Conservation (phyloP, 78 protist genomes). For the Corallochytrium limacisporum region DNA sequence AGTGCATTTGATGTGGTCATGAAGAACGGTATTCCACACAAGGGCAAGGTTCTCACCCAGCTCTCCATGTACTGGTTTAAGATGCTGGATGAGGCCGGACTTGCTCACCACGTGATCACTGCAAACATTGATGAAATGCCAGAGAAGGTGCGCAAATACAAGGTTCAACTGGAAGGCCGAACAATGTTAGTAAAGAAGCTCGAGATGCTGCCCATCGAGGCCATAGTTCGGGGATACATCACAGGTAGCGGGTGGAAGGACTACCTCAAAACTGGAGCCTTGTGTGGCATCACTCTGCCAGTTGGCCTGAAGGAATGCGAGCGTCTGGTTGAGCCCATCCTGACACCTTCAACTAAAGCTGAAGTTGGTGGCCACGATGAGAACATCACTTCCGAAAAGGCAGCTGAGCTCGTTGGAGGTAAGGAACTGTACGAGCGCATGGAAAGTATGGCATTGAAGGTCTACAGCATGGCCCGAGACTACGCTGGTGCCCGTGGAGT, state of each 20-base stretch:
- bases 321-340: conserved; percentile 24
- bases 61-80: conserved; percentile 27
- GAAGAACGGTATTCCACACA: conserved; percentile 23
- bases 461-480: conserved; percentile 5
- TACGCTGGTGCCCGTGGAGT: conserved; percentile 11
- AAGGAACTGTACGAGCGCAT: not conserved
- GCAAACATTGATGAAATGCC: conserved; percentile 26
- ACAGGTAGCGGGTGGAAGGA: conserved; percentile 35
- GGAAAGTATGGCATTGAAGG: not conserved
- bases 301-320: conserved; percentile 14
- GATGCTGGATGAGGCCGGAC: not conserved
- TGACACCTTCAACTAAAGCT: conserved; percentile 51
- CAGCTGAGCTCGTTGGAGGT: conserved; percentile 26
- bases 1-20: conserved; percentile 37
- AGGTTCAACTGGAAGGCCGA: conserved; percentile 11
- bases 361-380: conserved; percentile 45
- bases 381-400: conserved; percentile 26
- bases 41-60: conserved; percentile 41
- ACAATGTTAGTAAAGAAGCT: conserved; percentile 24
- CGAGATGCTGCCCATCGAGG: conserved; percentile 39
- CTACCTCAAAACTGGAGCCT: conserved; percentile 1
- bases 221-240: conserved; percentile 43
- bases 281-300: conserved; percentile 31
- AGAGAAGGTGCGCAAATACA: not conserved
- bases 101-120: conserved; percentile 30